phyloP scores from a whole-genome alignment of 2,329 filamentous ascomycete genomes.

The Nannizziopsis arthrosporioides region DNA sequence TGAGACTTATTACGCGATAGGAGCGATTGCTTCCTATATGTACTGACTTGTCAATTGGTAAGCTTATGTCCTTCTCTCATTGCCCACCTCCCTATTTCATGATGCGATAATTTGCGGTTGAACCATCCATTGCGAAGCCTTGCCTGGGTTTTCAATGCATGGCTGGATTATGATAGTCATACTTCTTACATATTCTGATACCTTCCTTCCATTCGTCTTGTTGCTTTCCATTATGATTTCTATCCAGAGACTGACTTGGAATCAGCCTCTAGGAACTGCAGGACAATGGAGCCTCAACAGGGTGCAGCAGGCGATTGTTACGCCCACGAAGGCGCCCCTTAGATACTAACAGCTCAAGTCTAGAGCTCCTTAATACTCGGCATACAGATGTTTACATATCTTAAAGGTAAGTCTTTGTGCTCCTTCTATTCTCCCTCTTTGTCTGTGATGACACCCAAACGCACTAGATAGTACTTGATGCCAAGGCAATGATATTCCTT shows the following conservation, averaged over 20 bases:
- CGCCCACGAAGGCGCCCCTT: too few species aligned
- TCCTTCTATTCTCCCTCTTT: background rate
- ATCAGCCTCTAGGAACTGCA: background rate
- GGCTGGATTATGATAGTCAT: slow-evolving; percentile 67
- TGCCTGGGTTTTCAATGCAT: slow-evolving; percentile 78
- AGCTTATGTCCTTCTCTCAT: slow-evolving; percentile 15
- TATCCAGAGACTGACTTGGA: background rate
- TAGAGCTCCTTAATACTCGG: too few species aligned
- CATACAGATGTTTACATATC: too few species aligned
- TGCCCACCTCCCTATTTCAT: slow-evolving; percentile 31
- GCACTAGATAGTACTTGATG: slow-evolving; percentile 60
- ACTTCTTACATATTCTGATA: slow-evolving; percentile 99
- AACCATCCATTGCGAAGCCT: slow-evolving; percentile 71
- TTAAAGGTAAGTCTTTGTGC: slow-evolving; percentile 5
- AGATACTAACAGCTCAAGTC: too few species aligned
- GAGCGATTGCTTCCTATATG: background rate
- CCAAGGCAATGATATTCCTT: slow-evolving; percentile 46
- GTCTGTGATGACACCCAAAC: slow-evolving; percentile 54
- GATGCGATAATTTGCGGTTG: slow-evolving; percentile 99
- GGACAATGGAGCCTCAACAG: too few species aligned
- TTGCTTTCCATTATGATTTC: slow-evolving; percentile 1
- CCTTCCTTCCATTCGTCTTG: slow-evolving; percentile 11
- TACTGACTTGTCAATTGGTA: slow-evolving; percentile 15
- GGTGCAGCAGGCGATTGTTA: too few species aligned
- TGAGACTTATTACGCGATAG: background rate